Conservation (phyloP, 495 filamentous ascomycete genomes). For the Penicillium crystallinum region DNA sequence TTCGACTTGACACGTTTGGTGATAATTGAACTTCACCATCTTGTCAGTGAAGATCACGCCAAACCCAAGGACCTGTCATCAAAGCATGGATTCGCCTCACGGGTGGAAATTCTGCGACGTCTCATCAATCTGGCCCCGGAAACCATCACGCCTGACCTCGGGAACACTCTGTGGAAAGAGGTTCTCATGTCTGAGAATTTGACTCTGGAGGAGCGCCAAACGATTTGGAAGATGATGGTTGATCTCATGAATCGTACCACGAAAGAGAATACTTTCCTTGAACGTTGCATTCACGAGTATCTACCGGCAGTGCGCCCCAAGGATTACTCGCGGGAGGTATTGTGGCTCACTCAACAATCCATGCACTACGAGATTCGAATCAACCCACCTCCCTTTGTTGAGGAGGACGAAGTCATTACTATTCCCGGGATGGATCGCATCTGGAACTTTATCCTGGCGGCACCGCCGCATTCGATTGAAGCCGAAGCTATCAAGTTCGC, state of each 20-base stretch:
- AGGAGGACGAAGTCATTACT: conserved; percentile 43
- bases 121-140: conserved; percentile 56
- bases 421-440: conserved; percentile 68
- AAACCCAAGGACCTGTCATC: conserved; percentile 34
- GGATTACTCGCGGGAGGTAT: conserved; percentile 60
- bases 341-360: conserved; percentile 60
- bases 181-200: conserved; percentile 58
- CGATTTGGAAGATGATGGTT: conserved; percentile 62
- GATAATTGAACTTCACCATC: conserved; percentile 46
- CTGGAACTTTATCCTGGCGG: conserved; percentile 76
- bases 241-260: conserved; percentile 39
- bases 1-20: conserved; percentile 48
- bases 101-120: conserved; percentile 52
- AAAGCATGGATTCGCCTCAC: conserved; percentile 39
- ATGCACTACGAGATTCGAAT: conserved; percentile 45
- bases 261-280: conserved; percentile 57
- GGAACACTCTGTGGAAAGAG: conserved; percentile 59
- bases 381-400: conserved; percentile 30
- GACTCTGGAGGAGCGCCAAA: conserved; percentile 50
- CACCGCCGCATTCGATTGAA: conserved; percentile 65
- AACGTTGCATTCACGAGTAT: conserved; percentile 60
- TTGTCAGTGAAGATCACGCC: conserved; percentile 36
- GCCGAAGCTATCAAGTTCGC: conserved; percentile 60
- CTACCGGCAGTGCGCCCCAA: conserved; percentile 57
- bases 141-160: conserved; percentile 56